Evolutionary conservation across 1,284 basidiomycete species (phyloP).

Genomic region (Rhodotorula sp.): DNA sequence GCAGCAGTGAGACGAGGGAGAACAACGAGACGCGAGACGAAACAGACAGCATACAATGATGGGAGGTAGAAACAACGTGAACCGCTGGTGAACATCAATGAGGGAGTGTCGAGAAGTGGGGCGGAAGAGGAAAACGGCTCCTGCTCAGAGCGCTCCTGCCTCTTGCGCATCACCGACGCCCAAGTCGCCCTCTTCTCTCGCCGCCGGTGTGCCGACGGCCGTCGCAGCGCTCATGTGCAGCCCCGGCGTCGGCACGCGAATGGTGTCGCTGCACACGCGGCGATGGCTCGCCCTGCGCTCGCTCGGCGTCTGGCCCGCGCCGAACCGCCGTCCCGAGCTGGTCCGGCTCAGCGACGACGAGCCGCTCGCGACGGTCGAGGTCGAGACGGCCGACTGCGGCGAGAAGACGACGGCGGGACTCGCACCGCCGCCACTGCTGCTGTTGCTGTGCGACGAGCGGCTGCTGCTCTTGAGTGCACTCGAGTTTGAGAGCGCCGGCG

Average conservation of each 20-base stretch:
- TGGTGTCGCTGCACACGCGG: constrained; percentile 30
- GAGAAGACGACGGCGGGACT: not conserved
- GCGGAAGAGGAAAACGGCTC: not conserved
- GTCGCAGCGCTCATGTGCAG: not conserved
- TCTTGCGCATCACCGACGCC: not conserved
- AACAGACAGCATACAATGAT: too few relatives aligned
- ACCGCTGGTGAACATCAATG: too few relatives aligned
- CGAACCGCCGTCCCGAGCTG: constrained; percentile 15
- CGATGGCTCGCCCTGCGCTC: constrained; percentile 33
- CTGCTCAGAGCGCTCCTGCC: not conserved
- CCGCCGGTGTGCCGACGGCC: not conserved
- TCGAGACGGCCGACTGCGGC: not conserved
- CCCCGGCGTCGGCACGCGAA: constrained; percentile 4
- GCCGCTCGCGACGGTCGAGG: not conserved
- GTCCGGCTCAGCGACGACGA: not conserved
- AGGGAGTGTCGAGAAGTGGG: too few relatives aligned
- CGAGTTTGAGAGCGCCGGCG: not conserved
- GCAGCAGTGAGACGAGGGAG: not conserved
- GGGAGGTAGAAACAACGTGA: too few relatives aligned
- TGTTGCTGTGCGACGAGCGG: too few relatives aligned
- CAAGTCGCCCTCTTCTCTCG: not conserved
- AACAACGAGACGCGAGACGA: not conserved
- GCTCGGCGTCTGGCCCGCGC: constrained; percentile 23
- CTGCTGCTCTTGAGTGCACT: not conserved
- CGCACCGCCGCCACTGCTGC: not conserved